phyloP scores from a whole-genome alignment of 2,329 filamentous ascomycete genomes.

The Coniochaeta ligniaria region DNA sequence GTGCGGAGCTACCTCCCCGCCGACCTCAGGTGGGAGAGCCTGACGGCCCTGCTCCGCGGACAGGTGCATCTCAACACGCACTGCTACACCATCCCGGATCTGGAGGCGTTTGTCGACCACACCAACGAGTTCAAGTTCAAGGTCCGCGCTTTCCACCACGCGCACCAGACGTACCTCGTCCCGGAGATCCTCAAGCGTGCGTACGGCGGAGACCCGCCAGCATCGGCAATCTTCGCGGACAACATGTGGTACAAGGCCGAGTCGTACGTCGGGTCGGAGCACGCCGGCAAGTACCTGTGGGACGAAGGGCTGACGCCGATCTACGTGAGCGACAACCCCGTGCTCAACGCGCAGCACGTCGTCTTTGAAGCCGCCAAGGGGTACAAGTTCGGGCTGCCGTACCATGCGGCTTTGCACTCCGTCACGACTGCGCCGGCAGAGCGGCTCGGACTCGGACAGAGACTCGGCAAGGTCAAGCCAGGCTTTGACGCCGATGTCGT shows the following conservation, averaged over 20 bases:
- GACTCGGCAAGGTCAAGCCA: constrained; percentile 53
- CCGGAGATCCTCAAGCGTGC: constrained; percentile 57
- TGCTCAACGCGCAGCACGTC: constrained; percentile 63
- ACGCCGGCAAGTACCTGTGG: constrained; percentile 58
- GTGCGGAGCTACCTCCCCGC: constrained; percentile 53
- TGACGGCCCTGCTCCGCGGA: constrained; percentile 56
- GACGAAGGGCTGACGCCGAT: constrained; percentile 58
- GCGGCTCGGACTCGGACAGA: constrained; percentile 47
- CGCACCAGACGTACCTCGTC: constrained; percentile 58
- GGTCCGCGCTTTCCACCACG: constrained; percentile 62
- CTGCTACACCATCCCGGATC: constrained; percentile 62
- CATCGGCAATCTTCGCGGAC: constrained; percentile 60
- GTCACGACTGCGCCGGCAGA: constrained; percentile 54
- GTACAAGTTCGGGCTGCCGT: constrained; percentile 53
- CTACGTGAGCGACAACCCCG: constrained; percentile 66
- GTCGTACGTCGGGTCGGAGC: constrained; percentile 56
- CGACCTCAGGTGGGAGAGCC: constrained; percentile 55
- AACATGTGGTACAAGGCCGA: constrained; percentile 69
- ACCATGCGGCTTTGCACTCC: constrained; percentile 49
- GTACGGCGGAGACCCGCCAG: constrained; percentile 46
- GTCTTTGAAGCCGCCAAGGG: constrained; percentile 57
- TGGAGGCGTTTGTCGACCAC: constrained; percentile 63
- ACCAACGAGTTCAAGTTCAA: constrained; percentile 66
- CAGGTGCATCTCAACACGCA: constrained; percentile 65
- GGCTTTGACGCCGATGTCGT: constrained; percentile 56